Evolutionary conservation across 768 basidiomycete genomes (phyloP).

Genomic region (Lentinula edodes): DNA sequence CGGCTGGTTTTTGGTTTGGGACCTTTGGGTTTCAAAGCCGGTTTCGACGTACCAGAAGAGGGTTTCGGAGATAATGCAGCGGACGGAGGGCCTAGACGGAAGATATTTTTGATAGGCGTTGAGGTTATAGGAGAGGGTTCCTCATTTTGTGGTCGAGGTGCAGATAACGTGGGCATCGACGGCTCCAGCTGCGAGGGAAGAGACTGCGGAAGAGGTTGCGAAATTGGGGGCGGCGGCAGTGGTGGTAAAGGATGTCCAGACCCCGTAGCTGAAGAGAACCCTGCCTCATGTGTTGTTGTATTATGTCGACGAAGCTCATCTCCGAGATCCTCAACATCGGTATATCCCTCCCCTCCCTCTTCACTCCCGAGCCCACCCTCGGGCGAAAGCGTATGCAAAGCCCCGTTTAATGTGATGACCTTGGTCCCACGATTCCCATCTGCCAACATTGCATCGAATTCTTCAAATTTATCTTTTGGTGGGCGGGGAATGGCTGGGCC

Average conservation of each 20-base stretch:
- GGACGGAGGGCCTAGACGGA: not conserved
- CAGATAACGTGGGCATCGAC: not conserved
- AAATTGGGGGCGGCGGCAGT: not conserved
- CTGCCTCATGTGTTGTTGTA: not conserved
- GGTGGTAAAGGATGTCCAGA: not conserved
- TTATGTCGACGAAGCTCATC: not conserved
- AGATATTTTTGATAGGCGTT: not conserved
- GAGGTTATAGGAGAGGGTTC: not conserved
- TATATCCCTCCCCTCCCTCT: not conserved
- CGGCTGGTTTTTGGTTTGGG: conserved; percentile 24
- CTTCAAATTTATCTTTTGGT: not conserved
- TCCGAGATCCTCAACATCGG: not conserved
- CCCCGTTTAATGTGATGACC: conserved; percentile 31
- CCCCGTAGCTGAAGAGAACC: not conserved
- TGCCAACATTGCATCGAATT: not conserved
- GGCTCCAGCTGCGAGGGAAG: not conserved
- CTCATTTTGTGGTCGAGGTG: not conserved
- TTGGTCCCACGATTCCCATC: conserved; percentile 27
- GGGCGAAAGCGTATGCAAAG: not conserved
- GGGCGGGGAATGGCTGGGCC: not conserved
- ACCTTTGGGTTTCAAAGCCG: not conserved
- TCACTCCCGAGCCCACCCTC: not conserved
- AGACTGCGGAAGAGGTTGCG: not conserved
- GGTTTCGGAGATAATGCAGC: not conserved
- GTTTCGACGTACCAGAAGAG: not conserved